Conservation (phyloP, 2,329 filamentous ascomycete genomes). For the Cryphonectria radicalis region DNA sequence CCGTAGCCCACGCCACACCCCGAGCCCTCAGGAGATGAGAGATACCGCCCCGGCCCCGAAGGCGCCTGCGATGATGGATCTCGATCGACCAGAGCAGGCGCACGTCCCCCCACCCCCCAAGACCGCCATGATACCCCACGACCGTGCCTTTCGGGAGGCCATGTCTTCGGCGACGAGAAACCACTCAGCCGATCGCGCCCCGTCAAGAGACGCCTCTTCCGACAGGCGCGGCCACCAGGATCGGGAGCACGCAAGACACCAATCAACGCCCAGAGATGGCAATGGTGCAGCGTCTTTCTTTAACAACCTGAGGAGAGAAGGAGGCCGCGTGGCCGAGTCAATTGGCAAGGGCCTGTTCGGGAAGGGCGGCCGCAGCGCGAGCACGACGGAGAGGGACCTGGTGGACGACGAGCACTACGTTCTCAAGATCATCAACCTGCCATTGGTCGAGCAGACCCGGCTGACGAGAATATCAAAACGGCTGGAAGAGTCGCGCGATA, state of each 20-base stretch:
- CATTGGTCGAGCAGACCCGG: constrained; percentile 87
- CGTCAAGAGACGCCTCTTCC: constrained; percentile 47
- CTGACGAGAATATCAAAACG: constrained; percentile 88
- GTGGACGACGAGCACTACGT: constrained; percentile 84
- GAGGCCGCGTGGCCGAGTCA: constrained; percentile 77
- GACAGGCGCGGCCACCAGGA: constrained; percentile 51
- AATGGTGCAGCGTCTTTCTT: constrained; percentile 66
- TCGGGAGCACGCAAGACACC: constrained; percentile 53
- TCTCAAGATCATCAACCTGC: constrained; percentile 82
- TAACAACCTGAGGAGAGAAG: constrained; percentile 73
- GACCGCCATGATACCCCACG: constrained; percentile 67
- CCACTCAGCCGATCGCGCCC: constrained; percentile 71
- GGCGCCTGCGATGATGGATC: constrained; percentile 36
- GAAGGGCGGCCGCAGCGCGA: constrained; percentile 75
- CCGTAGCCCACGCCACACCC: constrained; percentile 34
- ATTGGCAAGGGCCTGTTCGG: constrained; percentile 83
- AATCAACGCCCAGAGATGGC: constrained; percentile 62
- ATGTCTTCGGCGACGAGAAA: constrained; percentile 69
- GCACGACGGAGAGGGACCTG: constrained; percentile 66
- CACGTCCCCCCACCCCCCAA: constrained; percentile 52
- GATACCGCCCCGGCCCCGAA: constrained; percentile 32
- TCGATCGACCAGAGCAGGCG: constrained; percentile 44
- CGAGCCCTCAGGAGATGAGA: constrained; percentile 41
- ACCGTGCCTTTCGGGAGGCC: constrained; percentile 70
- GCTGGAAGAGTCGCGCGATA: constrained; percentile 85